Percentiles rank a stretch among this genome's conserved stretches.
These are phyloP conservation scores for Coemansia sp. DNA, from an alignment of 192 early-diverging fungal species.

Conservation along the genomic window DNA sequence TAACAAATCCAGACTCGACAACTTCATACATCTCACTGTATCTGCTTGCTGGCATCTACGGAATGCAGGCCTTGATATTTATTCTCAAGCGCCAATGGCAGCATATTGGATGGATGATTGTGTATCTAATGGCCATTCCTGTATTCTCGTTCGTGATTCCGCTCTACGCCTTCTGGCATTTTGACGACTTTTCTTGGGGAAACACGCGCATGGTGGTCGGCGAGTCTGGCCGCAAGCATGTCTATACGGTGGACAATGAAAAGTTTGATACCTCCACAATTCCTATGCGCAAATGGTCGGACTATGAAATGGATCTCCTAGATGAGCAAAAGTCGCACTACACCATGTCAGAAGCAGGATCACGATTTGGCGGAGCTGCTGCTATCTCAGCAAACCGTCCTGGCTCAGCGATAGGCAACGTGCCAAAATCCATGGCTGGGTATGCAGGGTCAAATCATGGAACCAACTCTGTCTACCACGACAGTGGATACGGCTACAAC, in stretches of 20 bases:
- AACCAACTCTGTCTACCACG: slow-evolving; percentile 54
- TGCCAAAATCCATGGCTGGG: slow-evolving; percentile 51
- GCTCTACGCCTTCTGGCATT: slow-evolving; percentile 97
- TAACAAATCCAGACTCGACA: slow-evolving; percentile 57
- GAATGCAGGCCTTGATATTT: slow-evolving; percentile 85
- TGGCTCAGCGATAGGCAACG: slow-evolving; percentile 53
- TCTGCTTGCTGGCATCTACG: slow-evolving; percentile 85
- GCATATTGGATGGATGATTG: slow-evolving; percentile 96
- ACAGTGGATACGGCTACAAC: slow-evolving; percentile 55
- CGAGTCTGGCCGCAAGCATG: slow-evolving; percentile 75
- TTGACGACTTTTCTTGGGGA: slow-evolving; percentile 99
- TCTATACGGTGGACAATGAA: slow-evolving; percentile 70
- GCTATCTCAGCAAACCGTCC: slow-evolving; percentile 39
- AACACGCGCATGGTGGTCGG: slow-evolving; percentile 92
- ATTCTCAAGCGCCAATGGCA: slow-evolving; percentile 86
- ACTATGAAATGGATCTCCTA: slow-evolving; percentile 69
- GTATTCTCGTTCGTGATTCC: slow-evolving; percentile 82
- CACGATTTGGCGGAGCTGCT: slow-evolving; percentile 44
- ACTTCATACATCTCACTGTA: slow-evolving; percentile 79
- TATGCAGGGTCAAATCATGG: slow-evolving; percentile 43
- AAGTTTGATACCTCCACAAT: slow-evolving; percentile 76
- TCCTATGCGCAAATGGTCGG: slow-evolving; percentile 77
- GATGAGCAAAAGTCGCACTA: slow-evolving; percentile 52
- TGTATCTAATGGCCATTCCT: slow-evolving; percentile 87
- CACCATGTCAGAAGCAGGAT: slow-evolving; percentile 38